These are phyloP conservation scores for Arxiozyma telluris DNA, from an alignment of 1,139 yeast genomes.

Conservation along the genomic window DNA sequence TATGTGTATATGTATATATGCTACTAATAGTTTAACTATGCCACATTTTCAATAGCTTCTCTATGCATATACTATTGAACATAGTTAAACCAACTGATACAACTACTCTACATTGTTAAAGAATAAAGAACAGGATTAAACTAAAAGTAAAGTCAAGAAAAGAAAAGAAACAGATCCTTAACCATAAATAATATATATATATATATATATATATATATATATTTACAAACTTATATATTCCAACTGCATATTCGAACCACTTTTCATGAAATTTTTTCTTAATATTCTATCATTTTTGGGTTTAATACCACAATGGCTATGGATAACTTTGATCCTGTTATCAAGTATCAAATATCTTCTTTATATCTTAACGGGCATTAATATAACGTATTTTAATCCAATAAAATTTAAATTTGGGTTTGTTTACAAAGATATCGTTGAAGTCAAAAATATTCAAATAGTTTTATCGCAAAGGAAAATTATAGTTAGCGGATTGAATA, in stretches of 20 bases:
- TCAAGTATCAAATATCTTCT: slow-evolving; percentile 1
- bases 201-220: too few relatives aligned
- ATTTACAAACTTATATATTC: too few relatives aligned
- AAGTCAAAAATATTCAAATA: slow-evolving; percentile 17
- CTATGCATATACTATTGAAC: not conserved
- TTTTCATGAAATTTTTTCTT: not conserved
- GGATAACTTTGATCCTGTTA: not conserved
- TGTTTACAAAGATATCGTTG: slow-evolving; percentile 8
- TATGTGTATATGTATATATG: not conserved
- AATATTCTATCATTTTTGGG: not conserved
- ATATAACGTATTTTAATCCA: slow-evolving; percentile 15
- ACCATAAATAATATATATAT: too few relatives aligned
- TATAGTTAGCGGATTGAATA: slow-evolving; percentile 11
- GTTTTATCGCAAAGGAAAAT: slow-evolving; percentile 13
- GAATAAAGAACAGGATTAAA: too few relatives aligned
- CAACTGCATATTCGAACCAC: not conserved
- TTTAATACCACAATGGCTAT: slow-evolving; percentile 3
- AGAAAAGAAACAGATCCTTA: too few relatives aligned
- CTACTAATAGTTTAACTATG: too few relatives aligned
- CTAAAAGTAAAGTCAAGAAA: too few relatives aligned
- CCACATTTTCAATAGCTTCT: too few relatives aligned
- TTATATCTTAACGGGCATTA: slow-evolving; percentile 4
- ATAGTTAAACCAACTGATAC: not conserved
- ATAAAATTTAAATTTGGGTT: slow-evolving; percentile 14
- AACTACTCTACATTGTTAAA: too few relatives aligned